phyloP scores from a whole-genome alignment of 2,329 filamentous ascomycete genomes.

The Teratosphaeria gauchensis region DNA sequence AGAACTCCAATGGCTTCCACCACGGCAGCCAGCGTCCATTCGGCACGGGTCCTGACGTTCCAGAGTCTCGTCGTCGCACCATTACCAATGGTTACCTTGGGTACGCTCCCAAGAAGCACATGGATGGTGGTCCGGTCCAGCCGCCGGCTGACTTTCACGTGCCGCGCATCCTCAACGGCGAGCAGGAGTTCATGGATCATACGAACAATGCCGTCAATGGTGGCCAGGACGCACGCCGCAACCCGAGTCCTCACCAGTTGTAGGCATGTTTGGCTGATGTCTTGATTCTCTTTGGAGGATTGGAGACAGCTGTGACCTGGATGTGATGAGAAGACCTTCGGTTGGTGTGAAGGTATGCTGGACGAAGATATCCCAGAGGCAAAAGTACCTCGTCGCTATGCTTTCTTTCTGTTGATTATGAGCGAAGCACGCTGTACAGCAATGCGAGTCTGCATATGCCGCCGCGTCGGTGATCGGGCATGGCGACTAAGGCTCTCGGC shows the following conservation, averaged over 20 bases:
- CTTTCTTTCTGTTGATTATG: not conserved
- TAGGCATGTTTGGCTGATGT: not conserved
- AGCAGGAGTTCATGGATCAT: not conserved
- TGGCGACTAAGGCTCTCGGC: not conserved
- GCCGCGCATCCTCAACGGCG: not conserved
- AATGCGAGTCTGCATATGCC: not conserved
- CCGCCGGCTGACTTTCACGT: not conserved
- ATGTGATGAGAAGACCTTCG: not conserved
- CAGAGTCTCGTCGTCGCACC: slow-evolving; percentile 11
- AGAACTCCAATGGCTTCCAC: not conserved
- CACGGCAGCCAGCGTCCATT: slow-evolving; percentile 1
- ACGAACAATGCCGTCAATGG: not conserved
- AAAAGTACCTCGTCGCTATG: not conserved
- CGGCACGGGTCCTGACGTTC: slow-evolving; percentile 4
- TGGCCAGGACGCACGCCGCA: not conserved
- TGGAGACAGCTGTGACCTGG: not conserved
- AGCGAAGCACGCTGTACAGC: not conserved
- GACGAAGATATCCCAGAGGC: not conserved
- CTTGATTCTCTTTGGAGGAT: not conserved
- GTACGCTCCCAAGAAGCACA: slow-evolving; percentile 9
- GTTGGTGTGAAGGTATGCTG: not conserved
- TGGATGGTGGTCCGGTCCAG: slow-evolving; percentile 2
- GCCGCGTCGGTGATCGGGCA: not conserved
- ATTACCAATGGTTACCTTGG: slow-evolving; percentile 12
- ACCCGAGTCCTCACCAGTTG: not conserved